Evolutionary conservation across 768 basidiomycete species (phyloP), one percentile per base, ranked within the genome.

Genomic region (Paxillus rubicundulus): DNA sequence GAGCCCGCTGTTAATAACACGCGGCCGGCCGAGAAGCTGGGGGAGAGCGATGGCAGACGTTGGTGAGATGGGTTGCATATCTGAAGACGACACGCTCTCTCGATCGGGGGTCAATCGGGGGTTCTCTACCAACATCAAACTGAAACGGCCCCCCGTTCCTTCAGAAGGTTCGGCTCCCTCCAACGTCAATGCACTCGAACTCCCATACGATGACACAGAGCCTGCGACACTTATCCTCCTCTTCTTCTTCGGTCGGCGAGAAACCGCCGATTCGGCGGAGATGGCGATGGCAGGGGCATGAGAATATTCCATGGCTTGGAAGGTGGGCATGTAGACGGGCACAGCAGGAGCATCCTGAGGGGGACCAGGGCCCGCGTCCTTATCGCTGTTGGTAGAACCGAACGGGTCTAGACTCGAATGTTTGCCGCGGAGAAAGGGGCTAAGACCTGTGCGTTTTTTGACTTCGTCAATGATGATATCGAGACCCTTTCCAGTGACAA

Each of bases 371-470:
- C 63, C 68, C 0, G 57, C 59, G 27, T 69, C 75, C 49, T 64
- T 70, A 47, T 71, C 75, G 50, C 59, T 60, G 52, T 66, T 68
- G 9, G 70, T 68, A 18, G 74, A 70, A 36, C 76, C 78, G 55
- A 78, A 78, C 3, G 78, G 75, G 56, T 78, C 77, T 44, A 80
- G 69, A 57, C 75, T 76, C 24, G 76, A 78, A 49, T 79, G 77
- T 55, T 77, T 77, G 36, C 79, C 77, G 43, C 79, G 72, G 42
- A 80, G 68, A 64, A 79, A 79, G 44, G 74, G 77, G 49, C 75
- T 77, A 20, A 67, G 65, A 21, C 77, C 77, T 1, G 73, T 77
- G 24, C 72, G 70, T 55, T 77, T 77, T 64, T 79, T 79, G 54
- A 78, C 73, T 37, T 76, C 69, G 49, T 80, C 77, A 38, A 79